Evolutionary conservation across 352 stramenopile genomes (phyloP).

Genomic region (Phytophthora ohioensis): DNA sequence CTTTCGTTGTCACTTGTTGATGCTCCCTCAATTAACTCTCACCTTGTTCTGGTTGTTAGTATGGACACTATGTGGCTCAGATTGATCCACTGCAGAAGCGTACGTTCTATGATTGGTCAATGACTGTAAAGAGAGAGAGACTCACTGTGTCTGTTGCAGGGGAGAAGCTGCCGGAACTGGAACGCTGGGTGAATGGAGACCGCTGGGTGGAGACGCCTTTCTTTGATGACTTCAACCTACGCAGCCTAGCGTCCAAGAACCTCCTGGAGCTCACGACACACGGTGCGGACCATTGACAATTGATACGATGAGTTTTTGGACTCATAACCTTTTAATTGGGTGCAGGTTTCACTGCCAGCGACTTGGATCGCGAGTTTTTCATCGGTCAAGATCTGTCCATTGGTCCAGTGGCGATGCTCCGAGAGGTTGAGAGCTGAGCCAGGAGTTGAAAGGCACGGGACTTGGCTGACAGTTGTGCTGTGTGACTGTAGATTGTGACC

Average conservation of each 20-base stretch:
- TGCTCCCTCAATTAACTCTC: too few species aligned
- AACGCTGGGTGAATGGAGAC: constrained; percentile 88
- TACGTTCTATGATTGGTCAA: constrained; percentile 17
- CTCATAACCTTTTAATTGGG: neutral
- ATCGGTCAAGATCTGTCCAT: constrained; percentile 90
- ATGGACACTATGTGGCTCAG: constrained; percentile 89
- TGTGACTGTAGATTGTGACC: constrained; percentile 90
- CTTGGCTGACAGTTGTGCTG: constrained; percentile 46
- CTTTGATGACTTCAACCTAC: constrained; percentile 91
- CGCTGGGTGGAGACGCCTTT: constrained; percentile 87
- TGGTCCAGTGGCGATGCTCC: constrained; percentile 79
- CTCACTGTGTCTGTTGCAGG: constrained; percentile 36
- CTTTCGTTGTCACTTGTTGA: too few species aligned
- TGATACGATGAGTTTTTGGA: neutral
- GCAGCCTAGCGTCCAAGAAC: constrained; percentile 83
- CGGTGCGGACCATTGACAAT: constrained; percentile 41
- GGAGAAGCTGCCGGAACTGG: constrained; percentile 84
- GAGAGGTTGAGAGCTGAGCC: constrained; percentile 43
- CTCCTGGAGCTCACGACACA: constrained; percentile 86
- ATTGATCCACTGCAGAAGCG: constrained; percentile 89
- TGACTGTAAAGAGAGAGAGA: neutral
- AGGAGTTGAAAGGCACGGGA: neutral
- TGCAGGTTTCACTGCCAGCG: constrained; percentile 88
- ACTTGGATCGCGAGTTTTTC: constrained; percentile 94
- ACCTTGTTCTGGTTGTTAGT: constrained; percentile 41